Conservation (phyloP, 352 stramenopile species). For the Globisporangium rhizosaccharum region DNA sequence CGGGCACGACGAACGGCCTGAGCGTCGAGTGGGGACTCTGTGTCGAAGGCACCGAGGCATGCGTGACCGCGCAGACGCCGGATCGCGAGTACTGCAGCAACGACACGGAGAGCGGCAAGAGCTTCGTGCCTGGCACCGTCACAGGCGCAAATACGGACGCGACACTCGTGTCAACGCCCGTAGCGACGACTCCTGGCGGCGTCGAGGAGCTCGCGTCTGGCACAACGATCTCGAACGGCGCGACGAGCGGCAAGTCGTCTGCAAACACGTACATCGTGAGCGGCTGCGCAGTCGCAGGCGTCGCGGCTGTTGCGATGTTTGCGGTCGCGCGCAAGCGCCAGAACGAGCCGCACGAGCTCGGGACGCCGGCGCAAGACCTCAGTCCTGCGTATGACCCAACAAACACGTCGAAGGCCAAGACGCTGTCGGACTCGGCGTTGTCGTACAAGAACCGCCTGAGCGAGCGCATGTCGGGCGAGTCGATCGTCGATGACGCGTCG, state of each 20-base stretch:
- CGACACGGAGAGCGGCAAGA: slow-evolving; percentile 5
- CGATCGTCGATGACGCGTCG: slow-evolving; percentile 5
- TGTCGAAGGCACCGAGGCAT: slow-evolving; percentile 10
- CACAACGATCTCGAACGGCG: slow-evolving; percentile 10
- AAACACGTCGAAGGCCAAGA: slow-evolving; percentile 16
- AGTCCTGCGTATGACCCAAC: slow-evolving; percentile 11
- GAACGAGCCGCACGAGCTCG: slow-evolving; percentile 15
- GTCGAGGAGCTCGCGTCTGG: slow-evolving; percentile 20
- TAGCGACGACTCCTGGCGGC: slow-evolving; percentile 1
- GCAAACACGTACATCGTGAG: slow-evolving; percentile 19
- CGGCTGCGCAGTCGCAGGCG: slow-evolving; percentile 20
- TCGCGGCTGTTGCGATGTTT: slow-evolving; percentile 34
- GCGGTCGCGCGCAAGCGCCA: slow-evolving; percentile 25
- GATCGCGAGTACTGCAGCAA: slow-evolving; percentile 14
- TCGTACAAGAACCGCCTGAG: slow-evolving; percentile 12
- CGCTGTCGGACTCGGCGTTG: slow-evolving; percentile 3
- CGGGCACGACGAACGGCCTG: slow-evolving; percentile 8
- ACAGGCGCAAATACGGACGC: slow-evolving; percentile 8
- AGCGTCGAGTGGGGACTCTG: slow-evolving; percentile 18
- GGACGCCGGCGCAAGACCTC: slow-evolving; percentile 22
- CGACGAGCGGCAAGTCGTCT: slow-evolving; percentile 12
- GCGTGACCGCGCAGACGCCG: slow-evolving; percentile 12
- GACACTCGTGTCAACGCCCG: not conserved
- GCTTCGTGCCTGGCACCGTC: slow-evolving; percentile 6
- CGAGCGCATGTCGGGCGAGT: slow-evolving; percentile 15